Conservation (phyloP, 208 protist genomes). For the Phytomonas francai region DNA sequence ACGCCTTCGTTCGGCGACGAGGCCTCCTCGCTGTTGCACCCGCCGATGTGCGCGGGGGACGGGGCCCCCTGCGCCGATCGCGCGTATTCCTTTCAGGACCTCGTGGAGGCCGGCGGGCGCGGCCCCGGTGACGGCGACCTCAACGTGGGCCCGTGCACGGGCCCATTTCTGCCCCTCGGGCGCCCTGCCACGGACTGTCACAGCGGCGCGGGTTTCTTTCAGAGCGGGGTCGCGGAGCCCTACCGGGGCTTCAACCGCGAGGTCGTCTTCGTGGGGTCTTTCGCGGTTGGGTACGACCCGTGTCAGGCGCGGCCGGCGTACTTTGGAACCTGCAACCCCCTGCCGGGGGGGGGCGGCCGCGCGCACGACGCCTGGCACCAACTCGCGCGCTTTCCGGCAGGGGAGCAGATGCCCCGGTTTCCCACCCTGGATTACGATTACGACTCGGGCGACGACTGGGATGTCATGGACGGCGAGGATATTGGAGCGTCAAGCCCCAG, state of each 20-base stretch:
- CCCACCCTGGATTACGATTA: constrained; percentile 84
- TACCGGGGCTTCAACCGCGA: constrained; percentile 51
- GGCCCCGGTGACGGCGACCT: no score
- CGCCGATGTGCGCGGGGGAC: constrained; percentile 23
- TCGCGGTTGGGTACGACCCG: constrained; percentile 79
- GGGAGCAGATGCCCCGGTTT: constrained; percentile 47
- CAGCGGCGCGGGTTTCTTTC: constrained; percentile 47
- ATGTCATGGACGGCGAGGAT: constrained; percentile 70
- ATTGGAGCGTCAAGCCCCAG: constrained; percentile 2
- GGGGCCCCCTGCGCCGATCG: neutral
- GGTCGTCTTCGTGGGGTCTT: constrained; percentile 67
- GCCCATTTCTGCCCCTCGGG: no score
- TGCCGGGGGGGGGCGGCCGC: neutral
- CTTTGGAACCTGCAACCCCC: constrained; percentile 76
- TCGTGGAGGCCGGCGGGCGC: constrained; percentile 2
- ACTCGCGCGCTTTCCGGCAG: constrained; percentile 29
- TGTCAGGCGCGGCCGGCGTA: constrained; percentile 78
- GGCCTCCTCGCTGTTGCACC: constrained; percentile 44
- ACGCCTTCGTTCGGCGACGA: constrained; percentile 15
- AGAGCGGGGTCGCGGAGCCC: constrained; percentile 23
- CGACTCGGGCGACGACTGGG: constrained; percentile 86
- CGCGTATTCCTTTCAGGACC: no score
- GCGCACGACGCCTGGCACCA: neutral
- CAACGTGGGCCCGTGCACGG: no score
- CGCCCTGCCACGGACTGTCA: constrained; percentile 2